A percentile compares a stretch with the other conserved stretches of the same genome.
phyloP scores from a whole-genome alignment of 305 asterid genomes.

The Fraxinus sp. region DNA sequence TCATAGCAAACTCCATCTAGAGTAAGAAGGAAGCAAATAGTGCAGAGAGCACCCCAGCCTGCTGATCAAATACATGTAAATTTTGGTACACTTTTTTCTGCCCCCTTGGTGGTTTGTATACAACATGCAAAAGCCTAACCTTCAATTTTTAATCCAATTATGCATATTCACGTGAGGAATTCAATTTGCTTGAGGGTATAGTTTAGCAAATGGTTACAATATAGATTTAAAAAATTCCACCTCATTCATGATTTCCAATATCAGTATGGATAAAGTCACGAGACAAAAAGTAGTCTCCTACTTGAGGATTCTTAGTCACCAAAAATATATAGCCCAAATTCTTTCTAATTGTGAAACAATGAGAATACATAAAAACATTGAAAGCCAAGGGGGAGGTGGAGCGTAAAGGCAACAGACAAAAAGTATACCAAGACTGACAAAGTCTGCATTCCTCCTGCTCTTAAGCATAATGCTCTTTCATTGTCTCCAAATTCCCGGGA shows the following conservation, averaged over 20 bases:
- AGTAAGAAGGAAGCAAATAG: neutral
- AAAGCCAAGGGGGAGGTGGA: neutral
- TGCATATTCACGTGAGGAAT: neutral
- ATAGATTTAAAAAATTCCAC: neutral
- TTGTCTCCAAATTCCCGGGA: constrained; percentile 55
- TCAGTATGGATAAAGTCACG: neutral
- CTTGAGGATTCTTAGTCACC: neutral
- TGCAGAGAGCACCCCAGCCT: neutral
- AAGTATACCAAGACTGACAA: constrained; percentile 43
- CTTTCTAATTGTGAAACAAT: neutral
- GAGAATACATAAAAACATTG: neutral
- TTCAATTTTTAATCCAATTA: neutral
- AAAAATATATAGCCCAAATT: neutral
- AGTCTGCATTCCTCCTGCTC: constrained; percentile 52
- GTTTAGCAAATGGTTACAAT: neutral
- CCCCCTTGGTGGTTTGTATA: neutral
- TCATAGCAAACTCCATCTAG: neutral
- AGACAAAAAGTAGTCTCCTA: neutral
- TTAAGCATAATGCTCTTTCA: constrained; percentile 37
- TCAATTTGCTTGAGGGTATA: neutral
- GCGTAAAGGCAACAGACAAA: neutral
- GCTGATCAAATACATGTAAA: neutral
- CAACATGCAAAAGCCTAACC: neutral
- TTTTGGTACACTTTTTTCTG: neutral
- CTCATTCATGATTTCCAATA: neutral